These are phyloP conservation scores for Goffeauzyma gilvescens DNA, from an alignment of 768 basidiomycete species.

Conservation along the genomic window DNA sequence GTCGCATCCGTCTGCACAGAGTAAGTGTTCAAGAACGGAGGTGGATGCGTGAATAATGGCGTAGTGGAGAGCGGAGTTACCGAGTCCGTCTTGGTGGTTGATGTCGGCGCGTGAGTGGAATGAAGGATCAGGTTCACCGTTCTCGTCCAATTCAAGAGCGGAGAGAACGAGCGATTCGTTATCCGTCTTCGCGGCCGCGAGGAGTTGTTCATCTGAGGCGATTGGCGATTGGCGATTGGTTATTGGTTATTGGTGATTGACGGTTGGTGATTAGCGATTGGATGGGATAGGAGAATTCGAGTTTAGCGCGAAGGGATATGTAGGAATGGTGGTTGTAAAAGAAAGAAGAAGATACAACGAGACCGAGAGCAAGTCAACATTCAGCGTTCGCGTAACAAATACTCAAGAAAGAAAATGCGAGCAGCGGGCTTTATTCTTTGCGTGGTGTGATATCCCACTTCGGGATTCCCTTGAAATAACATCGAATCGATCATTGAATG, in stretches of 20 bases:
- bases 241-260: too few species aligned
- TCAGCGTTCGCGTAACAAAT: background rate
- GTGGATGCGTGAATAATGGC: conserved; percentile 10
- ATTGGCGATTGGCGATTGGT: background rate
- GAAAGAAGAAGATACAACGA: background rate
- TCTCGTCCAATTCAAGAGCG: conserved; percentile 2
- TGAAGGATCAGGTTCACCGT: too few species aligned
- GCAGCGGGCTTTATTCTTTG: too few species aligned
- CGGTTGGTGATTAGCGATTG: too few species aligned
- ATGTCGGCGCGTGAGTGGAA: too few species aligned
- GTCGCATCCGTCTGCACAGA: conserved; percentile 8
- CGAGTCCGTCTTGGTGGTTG: conserved; percentile 11
- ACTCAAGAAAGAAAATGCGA: too few species aligned
- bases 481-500: too few species aligned
- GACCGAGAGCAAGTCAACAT: background rate
- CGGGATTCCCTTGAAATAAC: too few species aligned
- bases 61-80: background rate
- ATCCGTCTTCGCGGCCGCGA: conserved; percentile 9
- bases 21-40: conserved; percentile 8
- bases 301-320: background rate
- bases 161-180: conserved; percentile 9
- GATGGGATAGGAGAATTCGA: background rate
- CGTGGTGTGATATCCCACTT: too few species aligned
- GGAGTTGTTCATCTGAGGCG: conserved; percentile 6
- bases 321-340: background rate